phyloP scores from a whole-genome alignment of 2,329 filamentous ascomycete genomes.

The Celoporthe dispersa region DNA sequence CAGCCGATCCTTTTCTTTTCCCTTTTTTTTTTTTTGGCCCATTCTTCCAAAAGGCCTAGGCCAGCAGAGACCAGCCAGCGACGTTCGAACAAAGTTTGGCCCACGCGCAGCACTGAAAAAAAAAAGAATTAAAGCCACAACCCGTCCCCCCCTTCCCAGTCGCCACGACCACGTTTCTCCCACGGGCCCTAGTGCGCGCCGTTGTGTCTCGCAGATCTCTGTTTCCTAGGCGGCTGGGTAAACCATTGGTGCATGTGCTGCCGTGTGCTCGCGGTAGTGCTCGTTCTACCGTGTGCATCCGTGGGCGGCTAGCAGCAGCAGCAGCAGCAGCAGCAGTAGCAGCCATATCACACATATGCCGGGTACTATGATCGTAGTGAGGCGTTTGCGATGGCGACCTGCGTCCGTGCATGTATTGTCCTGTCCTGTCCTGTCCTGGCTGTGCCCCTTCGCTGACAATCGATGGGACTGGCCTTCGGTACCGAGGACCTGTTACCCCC shows the following conservation, averaged over 20 bases:
- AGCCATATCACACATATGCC: not conserved
- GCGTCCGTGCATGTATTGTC: not conserved
- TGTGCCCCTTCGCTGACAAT: not conserved
- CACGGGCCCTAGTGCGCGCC: not conserved
- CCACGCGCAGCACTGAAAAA: not conserved
- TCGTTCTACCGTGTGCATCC: not conserved
- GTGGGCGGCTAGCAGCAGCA: not conserved
- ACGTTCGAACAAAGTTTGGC: constrained; percentile 6
- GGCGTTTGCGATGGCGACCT: not conserved
- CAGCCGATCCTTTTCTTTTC: not conserved
- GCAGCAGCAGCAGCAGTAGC: not conserved
- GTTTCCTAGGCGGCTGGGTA: not conserved
- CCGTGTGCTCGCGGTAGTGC: not conserved
- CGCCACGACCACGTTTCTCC: not conserved
- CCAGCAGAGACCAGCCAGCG: not conserved
- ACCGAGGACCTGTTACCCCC: not conserved
- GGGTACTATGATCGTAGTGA: not conserved
- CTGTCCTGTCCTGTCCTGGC: not conserved
- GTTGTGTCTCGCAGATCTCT: not conserved
- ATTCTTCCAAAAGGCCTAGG: not conserved
- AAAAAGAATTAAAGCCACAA: not conserved
- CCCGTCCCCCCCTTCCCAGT: not conserved
- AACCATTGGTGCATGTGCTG: not conserved
- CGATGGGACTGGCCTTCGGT: not conserved
- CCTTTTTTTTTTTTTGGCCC: too few relatives aligned